Conservation (phyloP, 768 basidiomycete species). For the Podaxis carcinomalis region DNA sequence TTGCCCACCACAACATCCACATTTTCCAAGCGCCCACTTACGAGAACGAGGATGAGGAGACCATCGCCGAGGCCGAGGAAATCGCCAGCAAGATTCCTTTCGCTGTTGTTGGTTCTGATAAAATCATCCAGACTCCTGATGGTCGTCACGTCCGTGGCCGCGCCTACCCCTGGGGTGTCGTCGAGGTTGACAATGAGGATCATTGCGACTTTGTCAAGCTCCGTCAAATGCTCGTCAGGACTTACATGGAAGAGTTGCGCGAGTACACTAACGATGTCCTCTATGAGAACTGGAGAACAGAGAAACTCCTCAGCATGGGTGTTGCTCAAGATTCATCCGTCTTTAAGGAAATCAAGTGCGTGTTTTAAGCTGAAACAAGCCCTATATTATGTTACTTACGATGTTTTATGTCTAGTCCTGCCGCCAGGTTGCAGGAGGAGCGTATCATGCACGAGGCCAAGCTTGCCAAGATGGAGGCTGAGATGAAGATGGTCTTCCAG, state of each 20-base stretch:
- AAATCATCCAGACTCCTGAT: conserved; percentile 74
- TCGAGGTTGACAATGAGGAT: conserved; percentile 98
- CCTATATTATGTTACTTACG: conserved; percentile 9
- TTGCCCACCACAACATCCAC: conserved; percentile 91
- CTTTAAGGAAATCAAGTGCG: conserved; percentile 99
- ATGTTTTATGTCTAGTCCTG: conserved; percentile 59
- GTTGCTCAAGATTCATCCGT: conserved; percentile 96
- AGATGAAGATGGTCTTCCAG: conserved; percentile 99
- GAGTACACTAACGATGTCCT: conserved; percentile 95
- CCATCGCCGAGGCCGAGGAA: conserved; percentile 94
- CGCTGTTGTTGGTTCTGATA: conserved; percentile 94
- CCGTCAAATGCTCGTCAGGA: conserved; percentile 97
- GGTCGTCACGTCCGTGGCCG: conserved; percentile 94
- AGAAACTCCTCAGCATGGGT: conserved; percentile 96
- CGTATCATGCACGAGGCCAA: conserved; percentile 95
- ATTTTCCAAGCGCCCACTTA: conserved; percentile 98
- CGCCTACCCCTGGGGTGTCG: conserved; percentile 96
- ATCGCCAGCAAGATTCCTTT: conserved; percentile 98
- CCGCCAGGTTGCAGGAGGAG: conserved; percentile 94
- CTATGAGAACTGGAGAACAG: conserved; percentile 98
- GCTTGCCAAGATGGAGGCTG: conserved; percentile 98
- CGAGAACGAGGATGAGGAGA: conserved; percentile 98
- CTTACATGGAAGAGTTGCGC: conserved; percentile 98
- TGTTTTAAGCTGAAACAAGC: conserved; percentile 12
- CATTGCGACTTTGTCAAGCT: conserved; percentile 99